Conservation (phyloP, 2,329 filamentous ascomycete genomes). For the Neonectria sp. region DNA sequence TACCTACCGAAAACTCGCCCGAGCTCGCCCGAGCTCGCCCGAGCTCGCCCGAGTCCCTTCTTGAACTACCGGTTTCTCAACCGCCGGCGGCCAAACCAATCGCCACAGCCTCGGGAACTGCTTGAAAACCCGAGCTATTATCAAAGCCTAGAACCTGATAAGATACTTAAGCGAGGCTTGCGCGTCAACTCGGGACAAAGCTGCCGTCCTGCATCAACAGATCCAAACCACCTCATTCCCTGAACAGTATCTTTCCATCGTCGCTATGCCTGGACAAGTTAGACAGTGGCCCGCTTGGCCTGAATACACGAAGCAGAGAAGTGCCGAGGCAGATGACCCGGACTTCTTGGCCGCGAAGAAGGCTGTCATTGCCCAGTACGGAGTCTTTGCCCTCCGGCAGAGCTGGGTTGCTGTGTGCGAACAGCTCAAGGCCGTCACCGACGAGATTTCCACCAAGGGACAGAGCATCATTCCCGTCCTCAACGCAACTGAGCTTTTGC, state of each 20-base stretch:
- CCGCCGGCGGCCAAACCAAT: conserved; percentile 2
- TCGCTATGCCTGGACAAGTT: conserved; percentile 38
- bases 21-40: conserved; percentile 23
- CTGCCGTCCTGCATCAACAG: background rate
- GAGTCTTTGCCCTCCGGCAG: conserved; percentile 50
- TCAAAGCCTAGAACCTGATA: background rate
- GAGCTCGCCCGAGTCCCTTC: conserved; percentile 12
- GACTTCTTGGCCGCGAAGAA: conserved; percentile 51
- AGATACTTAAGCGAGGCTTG: conserved; percentile 8
- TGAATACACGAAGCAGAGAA: conserved; percentile 35
- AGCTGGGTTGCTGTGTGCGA: conserved; percentile 59
- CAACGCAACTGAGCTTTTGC: conserved; percentile 47
- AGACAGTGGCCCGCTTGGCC: conserved; percentile 45
- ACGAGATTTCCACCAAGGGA: conserved; percentile 53
- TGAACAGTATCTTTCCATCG: background rate
- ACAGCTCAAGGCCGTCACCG: conserved; percentile 53
- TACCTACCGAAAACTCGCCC: conserved; percentile 13
- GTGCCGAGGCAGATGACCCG: conserved; percentile 32
- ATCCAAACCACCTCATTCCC: background rate
- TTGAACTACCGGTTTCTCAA: too few relatives aligned
- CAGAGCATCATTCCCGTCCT: conserved; percentile 52
- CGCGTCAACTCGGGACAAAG: background rate
- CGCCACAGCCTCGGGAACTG: background rate
- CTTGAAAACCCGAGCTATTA: background rate
- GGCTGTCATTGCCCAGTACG: conserved; percentile 54